Evolutionary conservation across 768 basidiomycete genomes (phyloP), one percentile per base, ranked within the genome.

Genomic region (Cubamyces lactineus): DNA sequence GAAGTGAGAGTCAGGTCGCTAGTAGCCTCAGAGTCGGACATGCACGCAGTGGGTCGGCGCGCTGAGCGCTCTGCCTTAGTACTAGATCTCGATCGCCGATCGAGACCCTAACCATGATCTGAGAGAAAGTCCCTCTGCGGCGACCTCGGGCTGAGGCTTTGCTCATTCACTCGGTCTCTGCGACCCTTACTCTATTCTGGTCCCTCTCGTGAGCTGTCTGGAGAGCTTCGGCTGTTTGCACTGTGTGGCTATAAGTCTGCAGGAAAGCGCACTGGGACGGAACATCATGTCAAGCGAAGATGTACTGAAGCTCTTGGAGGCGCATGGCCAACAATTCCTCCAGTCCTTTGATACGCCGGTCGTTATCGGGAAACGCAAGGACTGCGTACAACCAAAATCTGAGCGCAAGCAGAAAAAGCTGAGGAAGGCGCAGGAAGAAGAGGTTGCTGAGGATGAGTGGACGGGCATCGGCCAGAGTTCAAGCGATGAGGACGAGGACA

Each of bases 261-360:
- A n/a, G n/a, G n/a, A n/a, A n/a, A n/a, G n/a, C 46, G 23, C 21
- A 12, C 23, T 13, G n/a, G 1, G 5, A 49, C 19, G 21, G 23
- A 5, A 26, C 26, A 9, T 17, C 21, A 63, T 65, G 60, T 73
- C 77, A 42, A 53, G 67, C 64, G 69, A 74, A 24, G 67, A 65
- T 28, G 69, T 82, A n/a, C 74, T 84, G 30, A 67, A 64, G 48
- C 59, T 78, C 49, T 68, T 84, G 23, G 71, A 84, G 53, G 77
- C 76, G 43, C 80, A 82, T 40, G 83, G 83, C 1, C 77, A 77
- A 65, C 73, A 72, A 19, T 85, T 84, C 59, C 64, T 84, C 28
- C 65, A 66, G 30, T 75, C 77, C 3, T 85, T 84, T 53, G 70
- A 72, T 39, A 51, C 69, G 17, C 65, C 71, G 6, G 34, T 51